phyloP scores from a whole-genome alignment of 1,139 yeast species.

The Taiozyma sp. region DNA sequence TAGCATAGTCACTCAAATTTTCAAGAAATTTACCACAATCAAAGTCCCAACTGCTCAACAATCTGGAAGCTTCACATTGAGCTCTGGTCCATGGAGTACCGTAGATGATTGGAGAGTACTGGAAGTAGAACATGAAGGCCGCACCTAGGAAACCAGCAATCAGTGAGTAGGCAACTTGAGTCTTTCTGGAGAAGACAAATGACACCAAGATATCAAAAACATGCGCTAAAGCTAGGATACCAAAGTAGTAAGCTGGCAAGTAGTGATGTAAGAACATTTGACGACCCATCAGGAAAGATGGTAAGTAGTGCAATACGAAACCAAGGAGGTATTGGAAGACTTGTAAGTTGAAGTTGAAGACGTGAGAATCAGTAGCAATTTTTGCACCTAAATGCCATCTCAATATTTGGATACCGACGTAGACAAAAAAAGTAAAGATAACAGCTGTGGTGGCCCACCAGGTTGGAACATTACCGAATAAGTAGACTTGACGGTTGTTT shows the following conservation, averaged over 20 bases:
- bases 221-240: constrained; percentile 80
- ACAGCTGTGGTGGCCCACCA: constrained; percentile 84
- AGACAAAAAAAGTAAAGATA: constrained; percentile 49
- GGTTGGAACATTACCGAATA: constrained; percentile 83
- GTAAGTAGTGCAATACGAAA: constrained; percentile 80
- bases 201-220: constrained; percentile 64
- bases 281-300: constrained; percentile 91
- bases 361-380: constrained; percentile 47
- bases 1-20: constrained; percentile 31
- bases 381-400: constrained; percentile 72
- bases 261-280: constrained; percentile 93
- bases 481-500: constrained; percentile 73
- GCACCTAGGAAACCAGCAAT: constrained; percentile 45
- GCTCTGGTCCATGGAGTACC: constrained; percentile 79
- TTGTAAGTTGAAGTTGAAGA: constrained; percentile 69
- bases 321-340: constrained; percentile 68
- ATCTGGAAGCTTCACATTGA: constrained; percentile 58
- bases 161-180: constrained; percentile 37
- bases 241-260: constrained; percentile 87
- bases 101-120: constrained; percentile 72
- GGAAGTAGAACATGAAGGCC: constrained; percentile 52
- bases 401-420: constrained; percentile 50
- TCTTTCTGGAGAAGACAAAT: constrained; percentile 40
- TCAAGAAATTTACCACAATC: constrained; percentile 59
- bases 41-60: constrained; percentile 76